These are phyloP conservation scores for Aplosporella prunicola DNA, from an alignment of 2,329 filamentous ascomycete genomes.

Conservation along the genomic window DNA sequence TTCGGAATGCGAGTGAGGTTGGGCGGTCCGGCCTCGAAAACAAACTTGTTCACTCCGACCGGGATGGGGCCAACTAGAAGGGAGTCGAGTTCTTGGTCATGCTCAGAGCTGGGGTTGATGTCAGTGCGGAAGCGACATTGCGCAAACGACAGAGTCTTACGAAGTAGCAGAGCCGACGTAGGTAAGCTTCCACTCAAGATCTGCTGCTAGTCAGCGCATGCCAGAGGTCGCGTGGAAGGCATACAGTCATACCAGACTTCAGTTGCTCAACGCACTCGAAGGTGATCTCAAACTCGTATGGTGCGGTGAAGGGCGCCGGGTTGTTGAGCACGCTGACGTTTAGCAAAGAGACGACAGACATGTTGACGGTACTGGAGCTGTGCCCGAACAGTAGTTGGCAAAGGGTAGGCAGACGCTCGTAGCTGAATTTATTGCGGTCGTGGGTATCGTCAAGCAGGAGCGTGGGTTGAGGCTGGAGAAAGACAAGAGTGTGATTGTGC, in stretches of 20 bases:
- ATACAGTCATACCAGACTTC: constrained; percentile 60
- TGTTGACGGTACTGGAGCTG: constrained; percentile 35
- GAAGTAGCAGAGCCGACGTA: constrained; percentile 98
- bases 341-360: constrained; percentile 94
- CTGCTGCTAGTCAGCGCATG: constrained; percentile 38
- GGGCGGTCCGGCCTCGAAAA: constrained; percentile 91
- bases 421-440: too few relatives aligned
- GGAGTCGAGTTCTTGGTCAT: constrained; percentile 96
- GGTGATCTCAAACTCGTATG: constrained; percentile 96
- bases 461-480: too few relatives aligned
- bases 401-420: too few relatives aligned
- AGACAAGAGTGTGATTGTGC: too few relatives aligned
- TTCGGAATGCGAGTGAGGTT: constrained; percentile 85
- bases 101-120: constrained; percentile 61
- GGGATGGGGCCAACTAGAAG: constrained; percentile 96
- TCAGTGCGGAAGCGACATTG: constrained; percentile 16
- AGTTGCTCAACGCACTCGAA: constrained; percentile 95
- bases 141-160: constrained; percentile 44
- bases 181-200: constrained; percentile 98
- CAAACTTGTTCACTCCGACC: constrained; percentile 95
- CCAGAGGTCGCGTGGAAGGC: neutral
- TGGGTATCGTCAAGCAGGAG: too few relatives aligned
- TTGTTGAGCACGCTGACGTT: constrained; percentile 97
- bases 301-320: constrained; percentile 83
- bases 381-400: neutral